Evolutionary conservation across 331 rosid species (phyloP), one percentile per base, ranked within the genome.

Genomic region (Phaseolus coccineus): DNA sequence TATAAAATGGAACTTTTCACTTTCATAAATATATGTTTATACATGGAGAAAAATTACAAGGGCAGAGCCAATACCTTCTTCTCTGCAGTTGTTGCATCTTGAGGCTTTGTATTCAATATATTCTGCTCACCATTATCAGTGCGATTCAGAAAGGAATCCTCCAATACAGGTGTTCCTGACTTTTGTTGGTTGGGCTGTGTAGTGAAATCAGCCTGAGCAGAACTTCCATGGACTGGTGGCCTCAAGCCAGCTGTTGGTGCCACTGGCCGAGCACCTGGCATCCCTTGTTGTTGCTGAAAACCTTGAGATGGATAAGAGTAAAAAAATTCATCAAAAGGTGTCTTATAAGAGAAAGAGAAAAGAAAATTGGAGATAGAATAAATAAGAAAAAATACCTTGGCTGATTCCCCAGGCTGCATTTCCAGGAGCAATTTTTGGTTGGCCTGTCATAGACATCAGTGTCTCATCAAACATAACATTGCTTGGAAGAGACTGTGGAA

Each of bases 391-490:
- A 57, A 58, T 84, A 92, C 90, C 95, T 79, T 90, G 91, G 73
- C 81, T 52, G 3, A 83, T 65, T 63, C 91, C 86, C 97, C 94
- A 95, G 83, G 89, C 85, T 64, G 96, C 86, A 88, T 88, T 89
- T 80, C 89, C 94, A 77, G 84, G 69, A 44, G 85, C 15, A 42
- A 31, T 59, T 83, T 88, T 93, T 55, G 90, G 91, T 82, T 87
- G 99, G 80, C 97, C 97, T 1, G 84, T 89, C 97, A 94, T 87
- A 31, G 97, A 91, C 82, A 90, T 30, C 77, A 93, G 82, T 47
- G 96, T 89, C 83, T 91, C 97, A 30, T 95, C 99, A 86, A 56
- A 87, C 79, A 91, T 56, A 64, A 95, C 87, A 87, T 80, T 87
- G 69, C 48, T 87, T 65, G 97, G 98, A 85, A 95, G 91, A 22